Evolutionary conservation across 805 yeast species (phyloP), one percentile per base, ranked within the genome.

Genomic region (Candida hungchunana): DNA sequence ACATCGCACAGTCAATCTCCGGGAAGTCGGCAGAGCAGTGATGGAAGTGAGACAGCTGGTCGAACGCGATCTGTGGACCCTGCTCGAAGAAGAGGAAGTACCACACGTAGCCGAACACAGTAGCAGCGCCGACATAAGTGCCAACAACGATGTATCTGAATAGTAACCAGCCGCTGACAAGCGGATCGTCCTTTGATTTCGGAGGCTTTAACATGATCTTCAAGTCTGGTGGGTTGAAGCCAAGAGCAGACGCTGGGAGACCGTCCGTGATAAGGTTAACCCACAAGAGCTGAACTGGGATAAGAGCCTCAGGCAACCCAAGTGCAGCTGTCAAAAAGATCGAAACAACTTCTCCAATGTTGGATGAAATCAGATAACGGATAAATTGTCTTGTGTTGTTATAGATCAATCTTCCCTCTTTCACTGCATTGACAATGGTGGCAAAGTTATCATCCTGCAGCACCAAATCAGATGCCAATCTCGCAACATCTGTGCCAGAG

Each of bases 401-500:
- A 42, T 63, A 64, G 32, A 64, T 64, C 28, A 76, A 57, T 46
- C 79, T 60, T 18, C 79, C 79, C 53, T 73, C 79, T 48, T 63
- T 77, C 23, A 73, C 69, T 5, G 79, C 79, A 42, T 66, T 63
- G 39, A 73, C 71, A 49, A 73, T 74, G 19, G 78, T 69, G n/a
- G 77, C 69, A 48, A 73, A 73, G 51, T 73, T 74, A 37, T 63
- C 64, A 48, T 74, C 79, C 18, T 74, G 74, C 29, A 74, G 56
- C 12, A 74, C 76, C 56, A 74, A 68, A 54, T 74, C 79, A 13
- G 76, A 68, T 2, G 80, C 79, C 36, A 73, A 67, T 46, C 75
- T 70, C 4, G 81, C 81, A 16, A 75, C 79, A 53, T 75, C 80
- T 1, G 79, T 72, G 11, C 79, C 81, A 32, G 74, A 67, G 2